These are phyloP conservation scores for Flaveria ramosissima DNA, from an alignment of 129 eudicot species.

Conservation along the genomic window DNA sequence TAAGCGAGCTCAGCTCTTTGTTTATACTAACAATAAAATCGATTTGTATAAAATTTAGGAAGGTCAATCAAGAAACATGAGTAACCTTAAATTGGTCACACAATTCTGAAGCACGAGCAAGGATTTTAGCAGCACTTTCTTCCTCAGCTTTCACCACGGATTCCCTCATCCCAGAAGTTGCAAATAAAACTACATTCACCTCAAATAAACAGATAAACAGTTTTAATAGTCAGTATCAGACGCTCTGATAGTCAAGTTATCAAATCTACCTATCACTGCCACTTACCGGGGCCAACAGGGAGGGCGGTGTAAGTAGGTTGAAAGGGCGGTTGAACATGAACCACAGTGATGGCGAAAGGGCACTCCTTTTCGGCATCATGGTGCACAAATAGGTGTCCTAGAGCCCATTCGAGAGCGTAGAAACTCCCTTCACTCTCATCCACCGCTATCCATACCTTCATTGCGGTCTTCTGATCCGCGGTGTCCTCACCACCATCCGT, in stretches of 20 bases:
- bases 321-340: slow-evolving; percentile 41
- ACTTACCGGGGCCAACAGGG: slow-evolving; percentile 39
- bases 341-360: slow-evolving; percentile 36
- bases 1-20: background rate
- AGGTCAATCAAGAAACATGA: background rate
- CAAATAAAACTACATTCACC: slow-evolving; percentile 37
- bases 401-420: slow-evolving; percentile 44
- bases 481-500: slow-evolving; percentile 1
- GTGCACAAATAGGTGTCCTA: slow-evolving; percentile 28
- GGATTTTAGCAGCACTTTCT: slow-evolving; percentile 49
- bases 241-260: background rate
- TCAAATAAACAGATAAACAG: background rate
- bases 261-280: background rate
- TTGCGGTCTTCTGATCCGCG: slow-evolving; percentile 8
- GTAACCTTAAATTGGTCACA: slow-evolving; percentile 44
- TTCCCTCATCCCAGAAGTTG: slow-evolving; percentile 56
- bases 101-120: slow-evolving; percentile 51
- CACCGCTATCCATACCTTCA: slow-evolving; percentile 42
- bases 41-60: background rate
- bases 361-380: slow-evolving; percentile 15
- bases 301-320: slow-evolving; percentile 39
- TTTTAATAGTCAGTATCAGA: background rate
- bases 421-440: slow-evolving; percentile 42
- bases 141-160: slow-evolving; percentile 54
- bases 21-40: background rate